Evolutionary conservation across 1,284 basidiomycete genomes (phyloP).

Genomic region (Laetiporus sulphureus): DNA sequence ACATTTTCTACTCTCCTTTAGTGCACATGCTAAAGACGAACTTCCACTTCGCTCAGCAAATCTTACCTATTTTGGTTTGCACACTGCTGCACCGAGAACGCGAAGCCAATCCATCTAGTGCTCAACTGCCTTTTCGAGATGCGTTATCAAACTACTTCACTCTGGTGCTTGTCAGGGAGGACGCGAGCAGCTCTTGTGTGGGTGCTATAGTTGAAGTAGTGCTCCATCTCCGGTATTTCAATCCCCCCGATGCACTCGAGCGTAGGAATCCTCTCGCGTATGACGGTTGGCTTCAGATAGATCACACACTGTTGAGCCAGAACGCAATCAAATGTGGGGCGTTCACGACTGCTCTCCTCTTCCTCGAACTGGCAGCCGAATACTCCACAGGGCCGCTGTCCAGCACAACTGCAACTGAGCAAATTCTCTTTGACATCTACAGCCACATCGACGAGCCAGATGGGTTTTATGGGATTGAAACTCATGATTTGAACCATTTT

Average conservation of each 20-base stretch:
- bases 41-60: constrained; percentile 52
- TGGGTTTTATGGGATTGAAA: constrained; percentile 91
- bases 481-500: constrained; percentile 69
- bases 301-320: constrained; percentile 66
- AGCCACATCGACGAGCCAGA: constrained; percentile 95
- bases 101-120: constrained; percentile 9
- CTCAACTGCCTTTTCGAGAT: constrained; percentile 19
- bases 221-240: constrained; percentile 76
- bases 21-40: constrained; percentile 50
- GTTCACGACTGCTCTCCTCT: constrained; percentile 86
- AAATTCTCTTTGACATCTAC: constrained; percentile 87
- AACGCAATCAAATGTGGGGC: constrained; percentile 76
- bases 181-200: constrained; percentile 41
- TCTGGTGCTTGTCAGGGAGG: constrained; percentile 41
- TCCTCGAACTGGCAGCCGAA: constrained; percentile 78
- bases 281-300: constrained; percentile 82
- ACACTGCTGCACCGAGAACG: constrained; percentile 47
- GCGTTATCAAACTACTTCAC: constrained; percentile 62
- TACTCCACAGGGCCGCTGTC: constrained; percentile 27
- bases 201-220: constrained; percentile 70
- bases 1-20: constrained; percentile 69
- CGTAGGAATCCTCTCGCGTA: constrained; percentile 61
- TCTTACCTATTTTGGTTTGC: constrained; percentile 75
- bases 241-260: constrained; percentile 36
- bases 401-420: constrained; percentile 37